phyloP scores from a whole-genome alignment of 2,329 filamentous ascomycete species.

The Colletotrichum liaoningense region DNA sequence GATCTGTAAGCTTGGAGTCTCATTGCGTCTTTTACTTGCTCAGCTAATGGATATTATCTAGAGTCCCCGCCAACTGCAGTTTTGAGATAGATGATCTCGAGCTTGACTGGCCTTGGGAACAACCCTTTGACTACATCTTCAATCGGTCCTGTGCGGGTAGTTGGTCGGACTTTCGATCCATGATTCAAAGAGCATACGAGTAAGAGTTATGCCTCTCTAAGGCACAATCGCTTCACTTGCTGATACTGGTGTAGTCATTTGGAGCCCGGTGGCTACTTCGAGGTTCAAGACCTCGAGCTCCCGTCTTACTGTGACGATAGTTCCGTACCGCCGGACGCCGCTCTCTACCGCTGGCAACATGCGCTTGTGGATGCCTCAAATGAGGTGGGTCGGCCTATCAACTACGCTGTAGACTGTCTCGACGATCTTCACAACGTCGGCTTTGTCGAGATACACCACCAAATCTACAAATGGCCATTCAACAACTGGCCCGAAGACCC shows the following conservation, averaged over 20 bases:
- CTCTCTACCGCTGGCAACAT: conserved; percentile 43
- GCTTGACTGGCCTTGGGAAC: conserved; percentile 50
- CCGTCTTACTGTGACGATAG: conserved; percentile 45
- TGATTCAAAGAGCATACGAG: conserved; percentile 17
- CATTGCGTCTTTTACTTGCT: not conserved
- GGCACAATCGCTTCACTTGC: too few species aligned
- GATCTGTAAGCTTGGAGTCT: conserved; percentile 41
- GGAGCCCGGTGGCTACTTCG: conserved; percentile 47
- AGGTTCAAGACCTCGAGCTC: conserved; percentile 45
- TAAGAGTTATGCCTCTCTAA: not conserved
- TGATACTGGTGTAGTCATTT: conserved; percentile 34
- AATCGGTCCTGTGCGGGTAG: conserved; percentile 45
- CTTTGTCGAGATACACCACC: conserved; percentile 6
- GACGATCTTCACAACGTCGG: conserved; percentile 22
- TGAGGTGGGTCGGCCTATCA: conserved; percentile 43
- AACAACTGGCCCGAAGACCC: conserved; percentile 37
- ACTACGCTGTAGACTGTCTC: conserved; percentile 43
- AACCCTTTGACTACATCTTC: conserved; percentile 56
- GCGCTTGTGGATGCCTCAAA: conserved; percentile 44
- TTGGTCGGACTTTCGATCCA: conserved; percentile 38
- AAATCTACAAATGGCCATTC: conserved; percentile 28
- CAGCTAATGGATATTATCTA: conserved; percentile 11
- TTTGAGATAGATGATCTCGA: conserved; percentile 59
- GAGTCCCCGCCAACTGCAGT: conserved; percentile 59
- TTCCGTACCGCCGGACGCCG: conserved; percentile 42